Evolutionary conservation across 2,329 filamentous ascomycete genomes (phyloP), one percentile per base, ranked within the genome.

Genomic region (Cordyceps pruinosa): DNA sequence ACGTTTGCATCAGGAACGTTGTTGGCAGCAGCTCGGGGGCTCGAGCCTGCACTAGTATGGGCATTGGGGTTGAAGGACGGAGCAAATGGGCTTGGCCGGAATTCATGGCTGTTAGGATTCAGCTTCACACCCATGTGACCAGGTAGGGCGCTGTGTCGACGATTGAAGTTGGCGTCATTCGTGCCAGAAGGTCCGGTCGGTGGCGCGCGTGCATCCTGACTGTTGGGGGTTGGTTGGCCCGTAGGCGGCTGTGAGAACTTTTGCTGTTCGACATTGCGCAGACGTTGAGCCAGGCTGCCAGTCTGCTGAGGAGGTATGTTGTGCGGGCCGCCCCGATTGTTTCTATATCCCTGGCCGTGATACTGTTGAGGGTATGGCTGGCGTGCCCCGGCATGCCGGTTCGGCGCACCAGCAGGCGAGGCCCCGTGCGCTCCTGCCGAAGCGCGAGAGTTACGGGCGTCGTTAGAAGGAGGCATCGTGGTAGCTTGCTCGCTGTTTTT

Each of bases 11-110:
- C 74, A 34, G 73, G 66, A 19, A 71, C 69, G 53, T 79, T 73
- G 66, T 80, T 87, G 63, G 79, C 79, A 62, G 75, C 75, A 2
- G 86, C 83, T 34, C 81, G 80, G 30, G 90, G 89, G 66, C 88
- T 95, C 3, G 89, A 90, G 35, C 83, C 79, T 47, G 82, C 78
- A 67, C 87, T 89, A n/a, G 78, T 75, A 47, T 78, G 76, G 4
- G 79, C 77, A 25, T 74, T 89, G 5, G 89, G 93, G 63, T 86
- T 93, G 73, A 99, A 97, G 1, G 87, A 79, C 45, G 83, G 81
- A 0, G 92, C 91, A 60, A 87, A 87, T 5, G 89, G 86, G 65
- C 87, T 95, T 19, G 93, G 94, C 62, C 88, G 86, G 73, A 97
- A 97, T 66, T 96, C 91, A 67, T 82, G 78, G 63, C 78, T 86